Evolutionary conservation across 2,329 filamentous ascomycete species (phyloP), one percentile per base, ranked within the genome.

Genomic region (Cercospora janseana): DNA sequence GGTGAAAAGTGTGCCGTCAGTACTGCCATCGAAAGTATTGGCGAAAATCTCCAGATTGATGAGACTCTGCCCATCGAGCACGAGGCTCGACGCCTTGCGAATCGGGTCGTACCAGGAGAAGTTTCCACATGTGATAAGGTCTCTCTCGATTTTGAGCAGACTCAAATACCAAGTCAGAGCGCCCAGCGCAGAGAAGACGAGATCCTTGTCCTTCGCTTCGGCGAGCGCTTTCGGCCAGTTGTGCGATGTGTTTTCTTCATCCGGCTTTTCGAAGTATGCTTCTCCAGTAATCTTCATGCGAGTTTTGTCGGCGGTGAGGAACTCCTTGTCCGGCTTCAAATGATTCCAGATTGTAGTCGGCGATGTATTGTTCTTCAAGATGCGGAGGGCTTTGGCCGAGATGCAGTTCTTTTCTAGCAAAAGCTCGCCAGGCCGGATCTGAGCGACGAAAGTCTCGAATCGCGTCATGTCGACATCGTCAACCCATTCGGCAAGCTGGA

Each of bases 1-100:
- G 44, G 80, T 81, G 70, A 97, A 98, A 1, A 98, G 73, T 0
- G 93, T 97, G 5, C 93, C 93, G 29, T 95, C 87, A 0, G 78
- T 68, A 10, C 88, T 83, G 6, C 91, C 92, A 64, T 96, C 92
- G 58, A 87, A 89, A 0, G 86, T 91, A 69, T 98, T 98, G 60
- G 89, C 81, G 61, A 98, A 98, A 4, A 98, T 81, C 67, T 98
- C 93, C n/a, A 98, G 82, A 64, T 98, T 98, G 75, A 95, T 94
- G 60, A 98, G 77, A 16, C 91, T 97, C 67, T 98, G 93, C 0
- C 93, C 93, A 62, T 98, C 93, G 1, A 98, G 79, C 7, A 98
- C 86, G 35, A 98, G 75, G 23, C 88, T 97, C 9, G 90, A 89
- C 1, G 83, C 79, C 66, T 96, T 95, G 63, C 86, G 86, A 44